phyloP scores from a whole-genome alignment of 176 grass and related monocot genomes.

The Oryza punctata region DNA sequence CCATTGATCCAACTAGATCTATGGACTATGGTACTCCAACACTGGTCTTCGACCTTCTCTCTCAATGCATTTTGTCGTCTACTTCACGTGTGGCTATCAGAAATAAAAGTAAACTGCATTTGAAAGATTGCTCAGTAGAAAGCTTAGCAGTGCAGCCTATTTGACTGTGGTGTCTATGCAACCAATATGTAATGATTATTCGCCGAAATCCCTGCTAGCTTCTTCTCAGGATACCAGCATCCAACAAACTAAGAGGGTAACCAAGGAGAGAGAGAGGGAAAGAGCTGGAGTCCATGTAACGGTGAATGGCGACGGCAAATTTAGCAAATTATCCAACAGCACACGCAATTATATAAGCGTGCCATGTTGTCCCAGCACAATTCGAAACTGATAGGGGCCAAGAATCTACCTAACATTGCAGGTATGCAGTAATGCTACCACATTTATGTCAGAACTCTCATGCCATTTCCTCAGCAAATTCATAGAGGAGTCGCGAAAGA shows the following conservation, averaged over 20 bases:
- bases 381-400: neutral
- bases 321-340: neutral
- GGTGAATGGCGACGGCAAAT: neutral
- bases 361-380: neutral
- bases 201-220: neutral
- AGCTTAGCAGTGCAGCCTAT: neutral
- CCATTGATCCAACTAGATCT: slow-evolving; percentile 4
- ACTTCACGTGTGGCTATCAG: neutral
- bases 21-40: neutral
- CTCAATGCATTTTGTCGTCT: neutral
- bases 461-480: neutral
- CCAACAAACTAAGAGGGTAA: neutral
- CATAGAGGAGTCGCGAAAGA: neutral
- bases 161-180: neutral
- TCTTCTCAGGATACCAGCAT: neutral
- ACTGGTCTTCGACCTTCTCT: slow-evolving; percentile 3
- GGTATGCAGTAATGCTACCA: neutral
- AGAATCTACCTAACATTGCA: slow-evolving; percentile 20
- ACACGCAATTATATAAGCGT: neutral
- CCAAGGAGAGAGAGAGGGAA: neutral
- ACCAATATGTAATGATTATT: neutral
- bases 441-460: neutral
- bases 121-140: neutral
- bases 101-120: slow-evolving; percentile 4
- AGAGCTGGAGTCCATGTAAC: neutral